Conservation (phyloP, 2,329 filamentous ascomycete genomes). For the Proliferodiscus dingleyae region DNA sequence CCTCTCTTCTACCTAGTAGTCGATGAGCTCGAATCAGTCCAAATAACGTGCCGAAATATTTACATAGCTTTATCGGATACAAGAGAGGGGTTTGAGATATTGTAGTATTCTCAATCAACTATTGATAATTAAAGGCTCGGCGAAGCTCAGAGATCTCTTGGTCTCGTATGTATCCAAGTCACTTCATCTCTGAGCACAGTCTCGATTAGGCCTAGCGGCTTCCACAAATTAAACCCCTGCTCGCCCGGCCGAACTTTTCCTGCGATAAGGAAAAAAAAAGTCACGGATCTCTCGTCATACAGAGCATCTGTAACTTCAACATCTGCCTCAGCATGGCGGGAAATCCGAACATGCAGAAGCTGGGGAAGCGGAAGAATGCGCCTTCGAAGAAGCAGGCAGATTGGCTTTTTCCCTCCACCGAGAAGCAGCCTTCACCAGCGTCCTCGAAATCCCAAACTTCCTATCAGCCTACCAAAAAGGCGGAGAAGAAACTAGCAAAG, state of each 20-base stretch:
- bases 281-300: not conserved
- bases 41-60: too few species aligned
- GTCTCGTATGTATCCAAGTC: too few species aligned
- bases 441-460: constrained; percentile 14
- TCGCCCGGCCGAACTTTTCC: not conserved
- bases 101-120: too few species aligned
- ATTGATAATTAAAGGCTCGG: too few species aligned
- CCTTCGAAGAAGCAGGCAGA: constrained; percentile 24
- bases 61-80: too few species aligned
- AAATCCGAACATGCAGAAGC: constrained; percentile 31
- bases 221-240: too few species aligned
- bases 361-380: constrained; percentile 28
- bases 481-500: constrained; percentile 28
- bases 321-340: constrained; percentile 19
- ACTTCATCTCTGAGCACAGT: too few species aligned
- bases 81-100: too few species aligned
- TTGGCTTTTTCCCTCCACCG: constrained; percentile 29
- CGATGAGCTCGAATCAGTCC: too few species aligned
- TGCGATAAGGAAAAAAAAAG: not conserved
- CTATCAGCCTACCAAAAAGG: constrained; percentile 19
- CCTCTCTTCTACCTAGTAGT: too few species aligned
- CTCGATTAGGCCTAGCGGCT: too few species aligned
- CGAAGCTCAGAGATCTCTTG: too few species aligned
- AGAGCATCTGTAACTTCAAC: constrained; percentile 1
- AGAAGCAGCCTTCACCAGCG: constrained; percentile 11